These are phyloP conservation scores for Plectosphaerella plurivora DNA, from an alignment of 2,329 filamentous ascomycete genomes.

Conservation along the genomic window DNA sequence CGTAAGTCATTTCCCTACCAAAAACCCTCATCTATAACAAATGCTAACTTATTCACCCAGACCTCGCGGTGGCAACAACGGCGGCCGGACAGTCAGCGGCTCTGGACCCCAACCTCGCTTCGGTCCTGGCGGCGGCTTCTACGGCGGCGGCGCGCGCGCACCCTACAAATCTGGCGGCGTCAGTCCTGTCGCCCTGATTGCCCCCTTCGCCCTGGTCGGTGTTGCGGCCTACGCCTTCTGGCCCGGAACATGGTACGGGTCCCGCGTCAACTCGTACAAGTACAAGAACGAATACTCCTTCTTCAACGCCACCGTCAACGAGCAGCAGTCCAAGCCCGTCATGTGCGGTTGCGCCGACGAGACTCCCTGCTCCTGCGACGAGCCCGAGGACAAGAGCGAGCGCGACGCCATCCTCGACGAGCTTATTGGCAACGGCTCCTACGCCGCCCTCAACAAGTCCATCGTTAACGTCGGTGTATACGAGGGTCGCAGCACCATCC, in stretches of 20 bases:
- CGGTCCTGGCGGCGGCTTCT: slow-evolving; percentile 56
- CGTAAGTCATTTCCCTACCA: slow-evolving; percentile 6
- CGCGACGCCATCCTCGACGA: slow-evolving; percentile 49
- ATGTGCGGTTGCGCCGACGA: slow-evolving; percentile 55
- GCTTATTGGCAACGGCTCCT: slow-evolving; percentile 58
- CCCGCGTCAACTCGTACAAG: slow-evolving; percentile 41
- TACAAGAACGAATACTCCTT: slow-evolving; percentile 55
- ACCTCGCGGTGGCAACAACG: background rate
- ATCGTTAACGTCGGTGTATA: slow-evolving; percentile 53
- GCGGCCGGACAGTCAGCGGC: slow-evolving; percentile 49
- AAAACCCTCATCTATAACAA: background rate
- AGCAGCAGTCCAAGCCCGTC: slow-evolving; percentile 57
- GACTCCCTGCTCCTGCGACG: slow-evolving; percentile 47
- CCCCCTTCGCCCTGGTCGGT: slow-evolving; percentile 46
- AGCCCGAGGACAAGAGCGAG: slow-evolving; percentile 32
- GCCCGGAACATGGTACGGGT: slow-evolving; percentile 60
- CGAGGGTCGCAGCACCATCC: slow-evolving; percentile 53
- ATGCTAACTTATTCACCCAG: background rate
- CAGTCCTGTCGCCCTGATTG: slow-evolving; percentile 42
- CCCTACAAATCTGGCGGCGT: slow-evolving; percentile 58
- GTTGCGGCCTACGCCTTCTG: slow-evolving; percentile 50
- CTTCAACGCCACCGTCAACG: slow-evolving; percentile 37
- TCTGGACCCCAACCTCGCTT: slow-evolving; percentile 53
- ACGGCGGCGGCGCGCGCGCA: slow-evolving; percentile 57
- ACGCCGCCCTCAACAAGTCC: slow-evolving; percentile 49